Evolutionary conservation across 129 eudicot species (phyloP).

Genomic region (Ambrosia trifida): DNA sequence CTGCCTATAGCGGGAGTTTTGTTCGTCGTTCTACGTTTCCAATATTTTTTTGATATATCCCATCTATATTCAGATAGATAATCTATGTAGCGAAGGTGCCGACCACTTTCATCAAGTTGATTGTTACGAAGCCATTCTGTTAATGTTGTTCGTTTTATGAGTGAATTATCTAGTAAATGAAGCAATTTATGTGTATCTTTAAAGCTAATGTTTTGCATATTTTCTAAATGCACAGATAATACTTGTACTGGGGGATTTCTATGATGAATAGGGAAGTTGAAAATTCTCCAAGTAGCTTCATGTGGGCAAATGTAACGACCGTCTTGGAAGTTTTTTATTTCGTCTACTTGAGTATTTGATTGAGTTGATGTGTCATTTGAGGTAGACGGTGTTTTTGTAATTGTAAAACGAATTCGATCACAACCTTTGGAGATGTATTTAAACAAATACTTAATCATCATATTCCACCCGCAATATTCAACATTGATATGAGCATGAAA

Average conservation of each 20-base stretch:
- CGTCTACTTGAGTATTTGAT: background rate
- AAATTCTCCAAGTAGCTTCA: background rate
- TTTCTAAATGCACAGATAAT: slow-evolving; percentile 17
- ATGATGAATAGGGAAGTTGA: background rate
- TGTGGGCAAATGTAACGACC: background rate
- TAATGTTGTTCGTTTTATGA: background rate
- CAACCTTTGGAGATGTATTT: slow-evolving; percentile 1
- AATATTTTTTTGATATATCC: background rate
- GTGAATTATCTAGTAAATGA: background rate
- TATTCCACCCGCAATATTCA: background rate
- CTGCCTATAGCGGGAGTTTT: background rate
- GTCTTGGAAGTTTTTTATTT: background rate
- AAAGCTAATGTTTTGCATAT: slow-evolving; percentile 2
- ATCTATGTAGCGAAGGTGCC: background rate
- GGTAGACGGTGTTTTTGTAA: too few relatives aligned
- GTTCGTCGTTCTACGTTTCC: background rate
- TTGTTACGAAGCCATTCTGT: slow-evolving; percentile 8
- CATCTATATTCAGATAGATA: background rate
- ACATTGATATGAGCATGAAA: background rate
- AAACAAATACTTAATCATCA: background rate
- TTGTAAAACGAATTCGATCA: background rate
- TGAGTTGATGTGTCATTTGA: too few relatives aligned
- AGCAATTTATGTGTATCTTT: background rate
- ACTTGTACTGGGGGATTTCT: background rate
- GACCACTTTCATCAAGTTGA: background rate